These are phyloP conservation scores for Daldinia caldariorum DNA, from an alignment of 495 filamentous ascomycete genomes.

Conservation along the genomic window DNA sequence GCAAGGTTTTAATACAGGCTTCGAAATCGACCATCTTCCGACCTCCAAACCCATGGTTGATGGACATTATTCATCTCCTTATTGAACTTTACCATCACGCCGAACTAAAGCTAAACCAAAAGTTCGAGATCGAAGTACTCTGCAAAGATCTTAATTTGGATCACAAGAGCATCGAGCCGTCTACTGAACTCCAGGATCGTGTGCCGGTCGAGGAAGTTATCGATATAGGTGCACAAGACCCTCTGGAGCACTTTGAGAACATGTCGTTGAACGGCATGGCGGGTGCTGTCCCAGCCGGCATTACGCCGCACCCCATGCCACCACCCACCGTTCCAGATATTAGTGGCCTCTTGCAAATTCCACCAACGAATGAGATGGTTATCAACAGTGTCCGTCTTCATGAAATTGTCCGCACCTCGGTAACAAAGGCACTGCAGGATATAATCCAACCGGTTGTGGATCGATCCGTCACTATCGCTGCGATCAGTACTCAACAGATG, in stretches of 20 bases:
- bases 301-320: conserved; percentile 76
- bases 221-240: conserved; percentile 56
- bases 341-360: conserved; percentile 74
- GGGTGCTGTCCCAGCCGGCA: conserved; percentile 72
- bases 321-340: conserved; percentile 79
- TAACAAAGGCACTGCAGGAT: conserved; percentile 87
- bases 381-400: conserved; percentile 74
- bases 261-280: conserved; percentile 76
- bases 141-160: conserved; percentile 91
- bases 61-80: conserved; percentile 89
- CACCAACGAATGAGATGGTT: conserved; percentile 77
- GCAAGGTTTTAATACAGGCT: conserved; percentile 89
- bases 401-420: conserved; percentile 82
- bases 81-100: conserved; percentile 91
- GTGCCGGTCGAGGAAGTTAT: conserved; percentile 70
- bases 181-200: conserved; percentile 79
- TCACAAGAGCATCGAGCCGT: conserved; percentile 85
- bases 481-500: conserved; percentile 92
- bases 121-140: conserved; percentile 97
- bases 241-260: conserved; percentile 79
- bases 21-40: conserved; percentile 87
- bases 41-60: conserved; percentile 95
- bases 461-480: conserved; percentile 94
- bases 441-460: conserved; percentile 98
- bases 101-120: conserved; percentile 93